Percentiles rank a stretch among this genome's conserved stretches.
phyloP scores from a whole-genome alignment of 331 rosid species.

The Arachis monticola region DNA sequence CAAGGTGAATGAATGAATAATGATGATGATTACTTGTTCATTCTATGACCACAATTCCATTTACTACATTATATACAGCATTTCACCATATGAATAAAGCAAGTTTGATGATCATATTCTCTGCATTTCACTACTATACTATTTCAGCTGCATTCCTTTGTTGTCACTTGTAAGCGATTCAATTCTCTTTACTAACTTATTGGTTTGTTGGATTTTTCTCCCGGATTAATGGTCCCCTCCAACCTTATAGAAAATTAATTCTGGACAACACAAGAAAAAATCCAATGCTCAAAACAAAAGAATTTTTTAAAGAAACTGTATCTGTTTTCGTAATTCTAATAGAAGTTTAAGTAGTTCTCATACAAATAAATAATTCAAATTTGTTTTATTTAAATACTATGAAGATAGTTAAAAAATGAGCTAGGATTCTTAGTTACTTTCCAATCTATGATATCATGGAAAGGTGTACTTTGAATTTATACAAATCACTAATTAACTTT shows the following conservation, averaged over 20 bases:
- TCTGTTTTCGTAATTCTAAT: too few species aligned
- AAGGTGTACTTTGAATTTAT: neutral
- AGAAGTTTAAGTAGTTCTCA: too few species aligned
- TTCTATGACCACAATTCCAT: slow-evolving; percentile 50
- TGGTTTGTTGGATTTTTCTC: neutral
- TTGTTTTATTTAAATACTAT: too few species aligned
- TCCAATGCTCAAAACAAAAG: too few species aligned
- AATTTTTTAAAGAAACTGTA: too few species aligned
- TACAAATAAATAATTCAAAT: too few species aligned
- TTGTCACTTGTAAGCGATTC: neutral
- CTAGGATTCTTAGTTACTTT: too few species aligned
- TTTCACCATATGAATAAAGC: slow-evolving; percentile 12
- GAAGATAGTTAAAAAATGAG: too few species aligned
- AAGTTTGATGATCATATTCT: neutral
- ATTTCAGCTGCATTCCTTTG: neutral
- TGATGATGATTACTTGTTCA: too few species aligned
- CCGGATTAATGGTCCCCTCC: slow-evolving; percentile 24
- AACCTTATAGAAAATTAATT: neutral
- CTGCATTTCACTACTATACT: neutral
- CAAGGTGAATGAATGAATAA: too few species aligned
- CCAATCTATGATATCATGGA: too few species aligned
- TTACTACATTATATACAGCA: neutral
- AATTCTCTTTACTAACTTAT: neutral
- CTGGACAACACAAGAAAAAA: neutral
- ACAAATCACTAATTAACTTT: neutral